These are phyloP conservation scores for Talaromyces sp. DNA, from an alignment of 2,329 filamentous ascomycete species.

Conservation along the genomic window DNA sequence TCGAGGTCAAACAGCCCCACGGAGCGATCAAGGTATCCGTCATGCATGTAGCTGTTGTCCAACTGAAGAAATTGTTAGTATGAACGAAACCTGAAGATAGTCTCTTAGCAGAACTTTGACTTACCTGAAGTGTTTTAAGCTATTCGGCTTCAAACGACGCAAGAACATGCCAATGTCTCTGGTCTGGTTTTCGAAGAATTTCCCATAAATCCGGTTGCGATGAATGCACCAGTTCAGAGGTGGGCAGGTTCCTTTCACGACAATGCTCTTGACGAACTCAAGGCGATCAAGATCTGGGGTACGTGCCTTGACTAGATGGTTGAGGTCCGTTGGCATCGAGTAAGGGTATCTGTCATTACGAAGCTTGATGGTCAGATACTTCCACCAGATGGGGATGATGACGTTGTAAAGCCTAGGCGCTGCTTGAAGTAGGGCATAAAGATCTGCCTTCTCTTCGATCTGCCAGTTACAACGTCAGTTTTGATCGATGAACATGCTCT, in stretches of 20 bases:
- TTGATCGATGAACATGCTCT: not conserved
- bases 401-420: conserved; percentile 1
- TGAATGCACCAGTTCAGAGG: conserved; percentile 3
- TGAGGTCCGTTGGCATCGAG: not conserved
- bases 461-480: not conserved
- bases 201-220: not conserved
- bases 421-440: not conserved
- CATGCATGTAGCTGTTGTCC: conserved; percentile 6
- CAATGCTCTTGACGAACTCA: not conserved
- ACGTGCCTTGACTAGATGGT: not conserved
- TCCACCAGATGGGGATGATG: conserved; percentile 1
- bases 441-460: conserved; percentile 4
- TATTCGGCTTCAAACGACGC: not conserved
- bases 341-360: not conserved
- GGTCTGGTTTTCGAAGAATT: not conserved
- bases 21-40: not conserved
- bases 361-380: not conserved
- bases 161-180: not conserved
- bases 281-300: not conserved
- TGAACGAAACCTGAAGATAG: not conserved
- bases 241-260: not conserved
- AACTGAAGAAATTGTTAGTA: conserved; percentile 1
- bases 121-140: conserved; percentile 6
- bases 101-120: not conserved
- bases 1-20: not conserved